Evolutionary conservation across 179 eudicot species (phyloP).

Genomic region (Vitellaria paradoxa): DNA sequence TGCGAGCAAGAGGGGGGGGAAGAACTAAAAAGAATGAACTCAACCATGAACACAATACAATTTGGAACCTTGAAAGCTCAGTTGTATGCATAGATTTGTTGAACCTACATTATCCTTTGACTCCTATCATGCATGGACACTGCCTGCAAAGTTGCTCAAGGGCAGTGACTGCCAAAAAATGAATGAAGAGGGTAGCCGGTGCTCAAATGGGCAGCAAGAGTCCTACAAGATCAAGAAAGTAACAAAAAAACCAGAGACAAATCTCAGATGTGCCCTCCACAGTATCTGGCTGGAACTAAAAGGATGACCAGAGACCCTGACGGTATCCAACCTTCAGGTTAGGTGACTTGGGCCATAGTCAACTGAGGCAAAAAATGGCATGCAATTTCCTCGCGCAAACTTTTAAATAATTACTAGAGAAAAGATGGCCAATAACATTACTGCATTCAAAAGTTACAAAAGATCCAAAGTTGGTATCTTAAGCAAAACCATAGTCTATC

Average conservation of each 20-base stretch:
- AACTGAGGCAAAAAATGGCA: too few species aligned
- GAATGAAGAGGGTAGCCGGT: neutral
- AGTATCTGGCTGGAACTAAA: neutral
- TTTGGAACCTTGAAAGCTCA: neutral
- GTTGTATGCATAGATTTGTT: neutral
- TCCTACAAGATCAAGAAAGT: neutral
- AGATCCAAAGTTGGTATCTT: neutral
- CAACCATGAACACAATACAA: neutral
- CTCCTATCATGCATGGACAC: neutral
- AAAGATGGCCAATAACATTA: neutral
- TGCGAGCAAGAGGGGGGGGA: too few species aligned
- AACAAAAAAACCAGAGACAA: neutral
- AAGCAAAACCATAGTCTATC: neutral
- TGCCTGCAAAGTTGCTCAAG: neutral
- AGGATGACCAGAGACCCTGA: neutral
- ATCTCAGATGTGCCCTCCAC: neutral
- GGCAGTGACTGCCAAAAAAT: neutral
- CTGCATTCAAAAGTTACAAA: neutral
- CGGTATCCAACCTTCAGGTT: neutral
- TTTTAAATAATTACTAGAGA: neutral
- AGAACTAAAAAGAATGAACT: too few species aligned
- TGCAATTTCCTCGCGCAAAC: neutral
- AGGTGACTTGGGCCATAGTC: neutral
- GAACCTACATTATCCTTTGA: neutral
- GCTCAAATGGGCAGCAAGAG: neutral